Base-by-base conservation (phyloP, 495 filamentous ascomycete genomes). In the Parmelia sp. region DNA sequence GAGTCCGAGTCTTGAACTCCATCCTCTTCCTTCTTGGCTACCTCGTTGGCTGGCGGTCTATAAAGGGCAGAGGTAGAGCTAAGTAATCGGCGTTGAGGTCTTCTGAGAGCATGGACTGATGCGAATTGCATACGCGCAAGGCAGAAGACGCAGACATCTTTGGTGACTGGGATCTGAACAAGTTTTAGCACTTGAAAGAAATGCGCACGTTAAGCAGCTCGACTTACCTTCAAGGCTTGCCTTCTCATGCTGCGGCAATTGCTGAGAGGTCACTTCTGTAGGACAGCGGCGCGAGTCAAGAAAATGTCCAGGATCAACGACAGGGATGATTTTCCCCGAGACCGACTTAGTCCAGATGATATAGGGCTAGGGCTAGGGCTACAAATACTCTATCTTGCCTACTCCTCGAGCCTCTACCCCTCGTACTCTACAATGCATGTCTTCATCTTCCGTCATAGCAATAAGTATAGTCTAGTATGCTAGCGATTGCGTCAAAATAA, bases 131-230 rank as follows among this genome's bases (percentile, higher is more conserved):
- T 27, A 15, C 65, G 67, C 21, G 67, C 58, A 27, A 65, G 42
- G 57, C 69, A 71, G 57, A 67, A 66, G 60, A 69, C 68, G 59
- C 69, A 71, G 56, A 71, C 60, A 68, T 71, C 47, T n/a, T 57
- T 53, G 36, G 17, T 35, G 11, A 35, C 19, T 33, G 69, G 23
- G 10, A 42, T 15, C 68, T 70, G 21, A 14, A n/a, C 14, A 23
- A 15, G 33, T 0, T 10, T 62, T 36, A 63, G 63, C 57, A 57
- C 17, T 9, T 0, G 19, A 5, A 29, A 42, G 14, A 17, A 19
- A 9, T 11, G 12, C 9, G 1, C 33, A 6, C 29, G 12, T 17
- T 15, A 25, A 35, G 10, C 4, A 25, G 11, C 25, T 53, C 8
- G 8, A 21, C 25, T 23, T 65, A 65, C 63, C 58, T 57, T 55